Evolutionary conservation across 2,329 filamentous ascomycete species (phyloP).

Genomic region (Colletotrichum sp.): DNA sequence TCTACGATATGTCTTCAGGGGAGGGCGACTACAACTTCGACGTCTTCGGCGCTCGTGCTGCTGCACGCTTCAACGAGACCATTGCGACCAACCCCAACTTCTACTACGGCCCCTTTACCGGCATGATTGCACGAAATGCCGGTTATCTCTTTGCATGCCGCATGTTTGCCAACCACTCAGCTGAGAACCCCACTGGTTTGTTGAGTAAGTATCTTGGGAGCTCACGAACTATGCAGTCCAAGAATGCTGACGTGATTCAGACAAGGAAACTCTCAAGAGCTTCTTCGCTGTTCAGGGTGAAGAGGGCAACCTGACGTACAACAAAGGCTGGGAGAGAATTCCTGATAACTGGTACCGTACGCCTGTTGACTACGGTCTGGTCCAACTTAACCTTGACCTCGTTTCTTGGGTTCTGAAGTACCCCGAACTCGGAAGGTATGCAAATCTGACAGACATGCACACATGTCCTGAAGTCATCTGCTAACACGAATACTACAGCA

Average conservation of each 20-base stretch:
- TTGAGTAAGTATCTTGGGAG: slow-evolving; percentile 18
- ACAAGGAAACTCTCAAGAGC: slow-evolving; percentile 44
- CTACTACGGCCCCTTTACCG: slow-evolving; percentile 58
- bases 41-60: slow-evolving; percentile 46
- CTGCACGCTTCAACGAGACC: slow-evolving; percentile 50
- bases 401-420: slow-evolving; percentile 40
- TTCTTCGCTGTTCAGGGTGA: slow-evolving; percentile 52
- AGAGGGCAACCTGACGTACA: slow-evolving; percentile 44
- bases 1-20: slow-evolving; percentile 30
- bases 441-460: not conserved
- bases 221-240: not conserved
- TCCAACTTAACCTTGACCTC: slow-evolving; percentile 45
- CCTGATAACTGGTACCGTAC: slow-evolving; percentile 55
- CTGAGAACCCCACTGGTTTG: slow-evolving; percentile 38
- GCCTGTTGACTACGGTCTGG: slow-evolving; percentile 51
- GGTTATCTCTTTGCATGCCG: slow-evolving; percentile 49
- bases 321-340: slow-evolving; percentile 54
- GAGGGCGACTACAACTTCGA: slow-evolving; percentile 37
- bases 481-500: slow-evolving; percentile 24
- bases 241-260: not conserved
- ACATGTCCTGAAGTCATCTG: not conserved
- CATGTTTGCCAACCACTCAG: slow-evolving; percentile 48
- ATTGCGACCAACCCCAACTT: slow-evolving; percentile 57
- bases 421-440: slow-evolving; percentile 38
- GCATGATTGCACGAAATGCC: slow-evolving; percentile 53